Evolutionary conservation across 2,329 filamentous ascomycete species (phyloP), one percentile per base, ranked within the genome.

Genomic region (Pseudocercospora macadamiae): DNA sequence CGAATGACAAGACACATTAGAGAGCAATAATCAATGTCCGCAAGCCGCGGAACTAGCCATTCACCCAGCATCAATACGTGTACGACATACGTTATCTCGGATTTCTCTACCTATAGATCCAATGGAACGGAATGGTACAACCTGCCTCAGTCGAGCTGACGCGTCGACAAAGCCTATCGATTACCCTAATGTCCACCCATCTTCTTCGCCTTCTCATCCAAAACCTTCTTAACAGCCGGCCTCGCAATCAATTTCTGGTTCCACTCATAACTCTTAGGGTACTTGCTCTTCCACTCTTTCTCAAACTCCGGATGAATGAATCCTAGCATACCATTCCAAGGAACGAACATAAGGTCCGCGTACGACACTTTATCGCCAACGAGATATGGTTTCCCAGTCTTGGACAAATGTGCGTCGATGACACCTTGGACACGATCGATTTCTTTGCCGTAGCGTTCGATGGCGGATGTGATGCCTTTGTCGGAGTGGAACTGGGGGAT

Each of bases 381-480:
- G n/a, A 81, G 67, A 60, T 73, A 80, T 36, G 73, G 63, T 18
- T 70, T 70, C 3, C 66, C 67, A 2, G 60, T 60, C 59, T 68
- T 70, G 49, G 69, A 64, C 9, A 80, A 66, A 23, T 71, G 70
- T 2, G 64, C 60, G 32, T 82, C 75, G 10, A 82, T 68, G 4
- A 82, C 79, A 7, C 73, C 72, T 4, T 74, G 68, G 12, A 82
- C 73, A 44, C 80, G 78, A 25, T 72, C 70, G 53, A 78, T 69
- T 62, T 82, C 79, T 23, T 74, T 74, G 16, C 66, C 54, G 65
- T 81, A 82, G 16, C 80, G 75, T 4, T 79, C 74, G 19, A 76
- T 68, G 4, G 77, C 79, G 14, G 72, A 75, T 0, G 67, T 71
- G 18, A 80, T 30, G 1, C 51, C 42, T n/a, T 58, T 52, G 5